phyloP scores from a whole-genome alignment of 306 rosid genomes.

The Boehmeria nivea region DNA sequence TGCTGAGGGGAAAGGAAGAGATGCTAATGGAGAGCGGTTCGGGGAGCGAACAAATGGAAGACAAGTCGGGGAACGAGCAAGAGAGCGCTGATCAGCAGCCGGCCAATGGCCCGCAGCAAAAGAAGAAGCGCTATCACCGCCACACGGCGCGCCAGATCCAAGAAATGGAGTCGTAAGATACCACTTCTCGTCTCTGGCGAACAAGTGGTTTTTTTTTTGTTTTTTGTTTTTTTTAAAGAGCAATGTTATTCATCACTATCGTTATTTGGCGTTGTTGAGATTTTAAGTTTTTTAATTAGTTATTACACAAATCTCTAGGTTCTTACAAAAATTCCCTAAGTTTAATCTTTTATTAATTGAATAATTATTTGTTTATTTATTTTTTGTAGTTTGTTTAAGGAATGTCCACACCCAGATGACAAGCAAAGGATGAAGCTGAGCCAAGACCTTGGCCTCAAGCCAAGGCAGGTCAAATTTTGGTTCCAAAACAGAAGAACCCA shows the following conservation, averaged over 20 bases:
- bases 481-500: slow-evolving; percentile 96
- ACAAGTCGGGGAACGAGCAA: slow-evolving; percentile 69
- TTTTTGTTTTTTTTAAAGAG: no score
- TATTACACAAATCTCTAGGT: no score
- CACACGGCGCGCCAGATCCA: slow-evolving; percentile 99
- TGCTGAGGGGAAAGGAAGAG: slow-evolving; percentile 64
- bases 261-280: no score
- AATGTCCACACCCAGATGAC: slow-evolving; percentile 98
- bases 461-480: slow-evolving; percentile 98
- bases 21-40: slow-evolving; percentile 68
- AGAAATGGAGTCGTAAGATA: slow-evolving; percentile 79
- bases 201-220: no score
- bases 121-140: slow-evolving; percentile 89
- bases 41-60: slow-evolving; percentile 73
- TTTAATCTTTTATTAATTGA: neutral
- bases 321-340: no score
- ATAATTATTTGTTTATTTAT: neutral
- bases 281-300: neutral
- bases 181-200: no score
- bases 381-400: slow-evolving; percentile 67
- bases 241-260: no score
- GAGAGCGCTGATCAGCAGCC: slow-evolving; percentile 36
- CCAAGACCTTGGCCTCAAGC: slow-evolving; percentile 76
- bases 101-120: slow-evolving; percentile 22
- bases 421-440: slow-evolving; percentile 83